Percentiles rank a stretch among this genome's conserved stretches.
Evolutionary conservation across 805 yeast genomes (phyloP).

Genomic region (Pichia pseudocactophila): DNA sequence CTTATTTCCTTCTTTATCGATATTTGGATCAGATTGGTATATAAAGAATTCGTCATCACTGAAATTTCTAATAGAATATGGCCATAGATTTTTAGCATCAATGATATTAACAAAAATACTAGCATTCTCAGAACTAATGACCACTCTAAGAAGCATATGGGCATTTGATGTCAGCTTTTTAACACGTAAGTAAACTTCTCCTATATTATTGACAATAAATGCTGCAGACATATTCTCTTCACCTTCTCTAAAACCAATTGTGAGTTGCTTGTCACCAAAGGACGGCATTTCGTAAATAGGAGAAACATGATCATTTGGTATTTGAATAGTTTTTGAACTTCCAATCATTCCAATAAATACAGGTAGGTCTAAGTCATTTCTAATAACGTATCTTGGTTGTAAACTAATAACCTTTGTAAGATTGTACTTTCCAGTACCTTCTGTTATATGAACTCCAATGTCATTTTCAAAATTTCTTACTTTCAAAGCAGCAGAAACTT

Average conservation of each 20-base stretch:
- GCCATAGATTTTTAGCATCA: conserved; percentile 79
- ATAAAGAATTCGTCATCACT: conserved; percentile 80
- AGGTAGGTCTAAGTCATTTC: conserved; percentile 48
- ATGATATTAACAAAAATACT: conserved; percentile 68
- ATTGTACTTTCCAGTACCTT: conserved; percentile 79
- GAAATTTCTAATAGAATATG: conserved; percentile 83
- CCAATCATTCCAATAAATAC: conserved; percentile 64
- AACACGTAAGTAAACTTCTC: conserved; percentile 68
- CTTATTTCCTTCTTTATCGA: conserved; percentile 57
- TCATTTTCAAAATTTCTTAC: conserved; percentile 53
- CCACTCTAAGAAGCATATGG: conserved; percentile 63
- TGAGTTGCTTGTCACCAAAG: conserved; percentile 48
- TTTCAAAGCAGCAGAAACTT: conserved; percentile 36
- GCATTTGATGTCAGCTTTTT: conserved; percentile 48
- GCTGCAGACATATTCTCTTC: conserved; percentile 79
- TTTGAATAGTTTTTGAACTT: conserved; percentile 38
- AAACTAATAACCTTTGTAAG: conserved; percentile 69
- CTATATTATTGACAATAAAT: conserved; percentile 74
- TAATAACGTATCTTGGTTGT: conserved; percentile 73
- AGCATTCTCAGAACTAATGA: conserved; percentile 69
- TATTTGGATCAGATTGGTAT: conserved; percentile 74
- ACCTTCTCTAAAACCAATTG: conserved; percentile 48
- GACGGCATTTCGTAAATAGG: conserved; percentile 63
- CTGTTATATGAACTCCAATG: conserved; percentile 65
- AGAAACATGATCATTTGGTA: conserved; percentile 37